Base-by-base conservation (phyloP, 805 yeast species). In the Candida parachauliodes region DNA sequence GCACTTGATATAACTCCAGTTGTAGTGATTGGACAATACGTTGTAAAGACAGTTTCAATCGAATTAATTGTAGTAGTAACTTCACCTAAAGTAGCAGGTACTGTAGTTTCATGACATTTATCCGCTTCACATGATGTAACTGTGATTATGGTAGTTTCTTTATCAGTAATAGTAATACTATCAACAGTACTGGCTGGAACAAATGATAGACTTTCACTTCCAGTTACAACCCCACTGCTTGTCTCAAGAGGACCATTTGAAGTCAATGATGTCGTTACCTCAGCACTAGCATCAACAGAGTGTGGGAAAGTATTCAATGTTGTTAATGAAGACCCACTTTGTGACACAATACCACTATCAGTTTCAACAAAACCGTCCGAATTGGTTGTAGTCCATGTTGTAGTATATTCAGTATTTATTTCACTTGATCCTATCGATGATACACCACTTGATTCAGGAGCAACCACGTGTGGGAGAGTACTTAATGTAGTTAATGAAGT, bases 401-500 rank as follows among this genome's bases (percentile, higher is more conserved):
- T 42, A 22, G 52, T 47, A 41, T 34, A 43, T 17, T 36, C 42
- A 15, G 42, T 10, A 51, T 18, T 24, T n/a, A 45, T 5, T 5
- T 17, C 21, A 17, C n/a, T 16, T 9, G 21, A n/a, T n/a, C n/a
- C n/a, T n/a, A n/a, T n/a, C n/a, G n/a, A n/a, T n/a, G n/a, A n/a
- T n/a, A n/a, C n/a, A n/a, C n/a, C n/a, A n/a, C n/a, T n/a, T n/a
- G 28, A 8, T 9, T 39, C 41, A n/a, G 36, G 30, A n/a, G 28
- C 11, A 25, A 7, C 28, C 3, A 37, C 14, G 4, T 25, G 34
- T 12, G 42, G 25, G 36, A 44, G 27, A 4, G 39, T 24, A 32
- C 43, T 41, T 14, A 44, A 34, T 23, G 51, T 41, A 27, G 51
- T 43, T 6, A 54, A 51, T 8, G 28, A 42, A n/a, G 50, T 34